These are phyloP conservation scores for Entomortierella beljakovae DNA, from an alignment of 192 early-diverging fungal genomes.

Conservation along the genomic window DNA sequence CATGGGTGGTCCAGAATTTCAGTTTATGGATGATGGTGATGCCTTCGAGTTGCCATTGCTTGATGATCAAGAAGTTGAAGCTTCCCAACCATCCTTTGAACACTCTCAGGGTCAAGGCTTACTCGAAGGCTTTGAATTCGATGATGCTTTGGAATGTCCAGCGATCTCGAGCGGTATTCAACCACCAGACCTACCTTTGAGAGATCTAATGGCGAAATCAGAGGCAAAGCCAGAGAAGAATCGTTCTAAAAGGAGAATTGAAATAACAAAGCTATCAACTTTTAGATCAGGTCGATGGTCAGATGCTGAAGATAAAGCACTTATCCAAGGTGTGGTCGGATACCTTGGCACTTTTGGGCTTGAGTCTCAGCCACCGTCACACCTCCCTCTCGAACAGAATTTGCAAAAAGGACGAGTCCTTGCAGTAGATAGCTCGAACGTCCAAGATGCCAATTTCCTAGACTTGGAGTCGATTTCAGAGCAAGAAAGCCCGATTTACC, in stretches of 20 bases:
- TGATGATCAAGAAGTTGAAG: too few relatives aligned
- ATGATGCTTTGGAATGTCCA: too few relatives aligned
- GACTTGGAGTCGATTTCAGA: background rate
- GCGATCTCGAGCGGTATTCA: too few relatives aligned
- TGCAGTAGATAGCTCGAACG: background rate
- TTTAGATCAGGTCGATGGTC: slow-evolving; percentile 6
- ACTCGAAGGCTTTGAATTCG: too few relatives aligned
- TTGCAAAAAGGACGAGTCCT: background rate
- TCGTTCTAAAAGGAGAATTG: background rate
- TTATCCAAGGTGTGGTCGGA: background rate
- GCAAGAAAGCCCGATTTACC: background rate
- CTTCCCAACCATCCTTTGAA: too few relatives aligned
- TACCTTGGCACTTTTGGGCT: background rate
- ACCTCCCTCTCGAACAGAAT: background rate
- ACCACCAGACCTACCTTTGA: too few relatives aligned
- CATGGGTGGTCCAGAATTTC: too few relatives aligned
- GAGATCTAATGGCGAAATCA: too few relatives aligned
- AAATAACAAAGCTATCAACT: background rate
- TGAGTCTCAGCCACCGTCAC: background rate
- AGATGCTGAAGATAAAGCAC: background rate
- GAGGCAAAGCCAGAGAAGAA: background rate
- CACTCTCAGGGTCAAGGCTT: too few relatives aligned
- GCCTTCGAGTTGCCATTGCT: too few relatives aligned
- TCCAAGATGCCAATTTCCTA: background rate
- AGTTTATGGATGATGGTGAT: too few relatives aligned